Evolutionary conservation across 2,329 filamentous ascomycete species (phyloP).

Genomic region (Aspergillus sp.): DNA sequence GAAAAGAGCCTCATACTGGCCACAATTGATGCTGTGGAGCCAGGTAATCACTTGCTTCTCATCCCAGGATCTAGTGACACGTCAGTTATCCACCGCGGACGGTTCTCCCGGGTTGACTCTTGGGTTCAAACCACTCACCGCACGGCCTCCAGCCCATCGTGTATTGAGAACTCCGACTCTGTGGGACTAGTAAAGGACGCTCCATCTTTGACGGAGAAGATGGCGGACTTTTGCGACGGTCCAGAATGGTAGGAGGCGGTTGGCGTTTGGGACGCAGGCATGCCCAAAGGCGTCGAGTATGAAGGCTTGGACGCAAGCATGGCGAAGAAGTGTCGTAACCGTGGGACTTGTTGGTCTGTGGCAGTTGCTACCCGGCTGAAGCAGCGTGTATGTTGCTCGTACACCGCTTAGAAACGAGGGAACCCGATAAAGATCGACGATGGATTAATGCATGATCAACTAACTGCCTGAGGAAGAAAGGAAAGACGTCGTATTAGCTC

Average conservation of each 20-base stretch:
- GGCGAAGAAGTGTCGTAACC: neutral
- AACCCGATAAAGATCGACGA: constrained; percentile 1
- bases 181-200: constrained; percentile 73
- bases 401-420: constrained; percentile 1
- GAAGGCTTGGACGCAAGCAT: constrained; percentile 46
- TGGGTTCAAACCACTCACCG: constrained; percentile 50
- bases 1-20: constrained; percentile 89
- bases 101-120: neutral
- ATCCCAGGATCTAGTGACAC: constrained; percentile 65
- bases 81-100: constrained; percentile 17
- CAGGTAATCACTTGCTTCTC: constrained; percentile 91
- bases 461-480: neutral
- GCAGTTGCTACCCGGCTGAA: neutral
- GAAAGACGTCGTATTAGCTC: neutral
- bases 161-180: constrained; percentile 84
- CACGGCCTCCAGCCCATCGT: constrained; percentile 71
- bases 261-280: constrained; percentile 34
- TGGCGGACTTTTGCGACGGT: constrained; percentile 27
- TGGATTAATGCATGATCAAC: constrained; percentile 13
- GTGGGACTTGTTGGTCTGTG: too few species aligned
- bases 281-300: constrained; percentile 34
- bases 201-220: constrained; percentile 33
- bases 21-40: constrained; percentile 85
- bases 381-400: neutral
- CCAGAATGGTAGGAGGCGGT: constrained; percentile 31